Evolutionary conservation across 345 rosid species (phyloP).

Genomic region (Bruguiera parviflora): DNA sequence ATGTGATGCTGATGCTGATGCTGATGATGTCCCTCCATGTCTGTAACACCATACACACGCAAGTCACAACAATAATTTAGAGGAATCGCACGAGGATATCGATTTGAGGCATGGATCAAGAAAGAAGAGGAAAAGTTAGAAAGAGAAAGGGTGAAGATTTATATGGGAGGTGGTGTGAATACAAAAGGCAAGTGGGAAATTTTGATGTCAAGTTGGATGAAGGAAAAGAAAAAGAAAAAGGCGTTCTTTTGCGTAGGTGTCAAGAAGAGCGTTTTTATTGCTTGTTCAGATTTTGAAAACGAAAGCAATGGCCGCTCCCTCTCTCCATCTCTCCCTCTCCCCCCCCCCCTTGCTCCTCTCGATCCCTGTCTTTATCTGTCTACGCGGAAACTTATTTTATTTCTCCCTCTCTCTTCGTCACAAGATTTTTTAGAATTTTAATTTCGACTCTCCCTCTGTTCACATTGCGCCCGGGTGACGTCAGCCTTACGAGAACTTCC

Average conservation of each 20-base stretch:
- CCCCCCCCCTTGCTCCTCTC: too few relatives aligned
- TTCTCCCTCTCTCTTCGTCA: neutral
- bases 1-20: constrained; percentile 49
- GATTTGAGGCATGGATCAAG: constrained; percentile 7
- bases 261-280: constrained; percentile 18
- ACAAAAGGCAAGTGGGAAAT: constrained; percentile 50
- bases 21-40: constrained; percentile 62
- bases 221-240: neutral
- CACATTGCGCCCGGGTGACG: constrained; percentile 53
- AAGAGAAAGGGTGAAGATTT: constrained; percentile 32
- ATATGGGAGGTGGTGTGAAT: constrained; percentile 44
- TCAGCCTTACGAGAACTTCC: constrained; percentile 49
- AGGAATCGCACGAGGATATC: neutral
- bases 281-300: constrained; percentile 39
- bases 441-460: constrained; percentile 20
- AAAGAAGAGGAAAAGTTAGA: constrained; percentile 6
- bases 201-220: constrained; percentile 27
- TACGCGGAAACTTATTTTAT: constrained; percentile 71
- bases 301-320: constrained; percentile 22
- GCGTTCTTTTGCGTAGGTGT: constrained; percentile 26
- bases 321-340: constrained; percentile 18
- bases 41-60: constrained; percentile 2
- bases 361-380: constrained; percentile 67
- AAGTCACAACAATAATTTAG: constrained; percentile 3
- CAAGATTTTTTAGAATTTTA: neutral